phyloP scores from a whole-genome alignment of 495 filamentous ascomycete genomes.

The Lichina pygmaea region DNA sequence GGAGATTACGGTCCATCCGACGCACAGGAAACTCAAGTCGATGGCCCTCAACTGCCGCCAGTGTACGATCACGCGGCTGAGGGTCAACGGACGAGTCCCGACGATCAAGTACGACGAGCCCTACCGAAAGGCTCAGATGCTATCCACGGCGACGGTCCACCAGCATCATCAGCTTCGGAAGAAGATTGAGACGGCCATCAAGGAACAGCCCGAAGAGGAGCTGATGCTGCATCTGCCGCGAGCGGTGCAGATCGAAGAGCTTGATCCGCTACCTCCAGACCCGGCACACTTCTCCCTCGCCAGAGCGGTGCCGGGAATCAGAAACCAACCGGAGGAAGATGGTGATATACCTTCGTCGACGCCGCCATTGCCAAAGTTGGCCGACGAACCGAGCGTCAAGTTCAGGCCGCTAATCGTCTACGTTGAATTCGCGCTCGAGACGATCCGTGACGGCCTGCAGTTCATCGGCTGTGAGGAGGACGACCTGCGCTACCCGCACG shows the following conservation, averaged over 20 bases:
- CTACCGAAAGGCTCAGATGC: constrained; percentile 38
- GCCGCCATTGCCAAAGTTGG: constrained; percentile 4
- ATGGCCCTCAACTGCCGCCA: constrained; percentile 71
- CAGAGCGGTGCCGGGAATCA: constrained; percentile 4
- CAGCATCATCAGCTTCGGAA: constrained; percentile 50
- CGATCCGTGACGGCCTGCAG: constrained; percentile 61
- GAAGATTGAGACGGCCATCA: constrained; percentile 34
- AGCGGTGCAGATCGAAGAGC: constrained; percentile 35
- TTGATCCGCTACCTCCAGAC: constrained; percentile 25
- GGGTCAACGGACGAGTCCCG: constrained; percentile 38
- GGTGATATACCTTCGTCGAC: constrained; percentile 5
- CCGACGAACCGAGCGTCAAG: constrained; percentile 6
- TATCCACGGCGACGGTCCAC: constrained; percentile 31
- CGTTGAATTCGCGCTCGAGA: constrained; percentile 50
- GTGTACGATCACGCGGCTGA: constrained; percentile 41
- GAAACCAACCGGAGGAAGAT: constrained; percentile 9
- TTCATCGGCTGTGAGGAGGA: constrained; percentile 63
- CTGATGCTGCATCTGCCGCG: constrained; percentile 37
- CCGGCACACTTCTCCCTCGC: constrained; percentile 16
- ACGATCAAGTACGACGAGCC: constrained; percentile 43
- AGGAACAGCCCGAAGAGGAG: constrained; percentile 29
- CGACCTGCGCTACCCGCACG: constrained; percentile 65
- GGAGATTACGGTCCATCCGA: constrained; percentile 51
- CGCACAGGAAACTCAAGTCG: constrained; percentile 32
- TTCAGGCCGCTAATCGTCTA: constrained; percentile 26